Conservation (phyloP, 768 basidiomycete genomes). For the Tylopilus felleus region DNA sequence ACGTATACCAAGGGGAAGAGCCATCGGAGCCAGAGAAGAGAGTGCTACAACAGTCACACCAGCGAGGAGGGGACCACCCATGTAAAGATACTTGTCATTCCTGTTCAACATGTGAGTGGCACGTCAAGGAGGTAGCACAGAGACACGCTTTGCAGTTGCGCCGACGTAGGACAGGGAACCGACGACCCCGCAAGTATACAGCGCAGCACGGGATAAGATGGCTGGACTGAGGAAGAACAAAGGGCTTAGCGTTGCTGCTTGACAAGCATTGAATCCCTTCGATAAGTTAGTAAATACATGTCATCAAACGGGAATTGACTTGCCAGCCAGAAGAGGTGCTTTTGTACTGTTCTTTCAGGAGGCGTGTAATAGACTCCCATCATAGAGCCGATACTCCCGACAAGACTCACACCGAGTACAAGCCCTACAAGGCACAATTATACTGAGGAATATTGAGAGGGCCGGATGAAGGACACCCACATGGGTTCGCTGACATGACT, state of each 20-base stretch:
- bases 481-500: conserved; percentile 82
- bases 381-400: conserved; percentile 81
- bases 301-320: conserved; percentile 21
- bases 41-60: conserved; percentile 87
- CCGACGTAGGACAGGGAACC: conserved; percentile 85
- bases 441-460: neutral
- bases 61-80: conserved; percentile 85
- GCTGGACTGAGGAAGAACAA: conserved; percentile 88
- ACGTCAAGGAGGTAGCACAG: neutral
- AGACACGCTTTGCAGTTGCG: conserved; percentile 70
- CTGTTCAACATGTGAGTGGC: conserved; percentile 25
- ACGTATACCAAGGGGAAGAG: conserved; percentile 79
- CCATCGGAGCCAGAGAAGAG: conserved; percentile 84
- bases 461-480: conserved; percentile 36
- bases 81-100: conserved; percentile 80
- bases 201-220: conserved; percentile 78
- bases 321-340: conserved; percentile 80
- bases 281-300: conserved; percentile 2
- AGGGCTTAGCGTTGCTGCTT: conserved; percentile 83
- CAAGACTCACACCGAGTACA: conserved; percentile 77
- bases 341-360: conserved; percentile 71
- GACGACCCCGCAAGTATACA: conserved; percentile 87
- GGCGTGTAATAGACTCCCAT: conserved; percentile 76
- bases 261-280: conserved; percentile 81
- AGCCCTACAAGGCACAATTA: conserved; percentile 48